Evolutionary conservation across 208 protist genomes (phyloP).

Genomic region (Leishmania major): DNA sequence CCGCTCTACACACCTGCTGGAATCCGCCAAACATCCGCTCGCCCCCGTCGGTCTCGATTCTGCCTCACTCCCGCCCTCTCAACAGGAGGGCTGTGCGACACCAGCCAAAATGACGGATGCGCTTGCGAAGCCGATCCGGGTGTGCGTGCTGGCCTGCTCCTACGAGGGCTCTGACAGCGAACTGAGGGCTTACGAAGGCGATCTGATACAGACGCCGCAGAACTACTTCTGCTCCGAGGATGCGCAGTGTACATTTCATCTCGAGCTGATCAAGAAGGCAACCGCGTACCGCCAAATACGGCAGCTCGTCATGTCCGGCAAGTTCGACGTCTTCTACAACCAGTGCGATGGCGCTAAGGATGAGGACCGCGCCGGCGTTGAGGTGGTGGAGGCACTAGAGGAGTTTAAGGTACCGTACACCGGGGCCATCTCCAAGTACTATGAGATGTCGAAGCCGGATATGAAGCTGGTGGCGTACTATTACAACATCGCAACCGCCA

Average conservation of each 20-base stretch:
- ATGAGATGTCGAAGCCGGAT: conserved; percentile 87
- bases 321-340: conserved; percentile 92
- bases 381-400: conserved; percentile 88
- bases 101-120: neutral
- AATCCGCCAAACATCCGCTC: neutral
- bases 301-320: conserved; percentile 76
- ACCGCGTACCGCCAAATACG: conserved; percentile 85
- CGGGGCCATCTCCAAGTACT: conserved; percentile 88
- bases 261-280: conserved; percentile 80
- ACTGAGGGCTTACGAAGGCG: conserved; percentile 76
- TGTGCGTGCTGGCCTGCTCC: conserved; percentile 82
- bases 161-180: conserved; percentile 88
- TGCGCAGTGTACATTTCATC: conserved; percentile 57
- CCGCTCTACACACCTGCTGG: too few species aligned
- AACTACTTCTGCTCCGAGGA: conserved; percentile 73
- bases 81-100: neutral
- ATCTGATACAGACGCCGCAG: conserved; percentile 78
- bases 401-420: conserved; percentile 91
- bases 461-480: conserved; percentile 92
- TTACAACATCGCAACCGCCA: conserved; percentile 65
- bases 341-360: conserved; percentile 91
- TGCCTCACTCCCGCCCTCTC: neutral
- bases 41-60: neutral
- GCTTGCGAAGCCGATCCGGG: conserved; percentile 42
- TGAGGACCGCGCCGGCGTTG: conserved; percentile 85